Evolutionary conservation across 2,329 filamentous ascomycete genomes (phyloP).

Genomic region (Sclerotinia nivalis): DNA sequence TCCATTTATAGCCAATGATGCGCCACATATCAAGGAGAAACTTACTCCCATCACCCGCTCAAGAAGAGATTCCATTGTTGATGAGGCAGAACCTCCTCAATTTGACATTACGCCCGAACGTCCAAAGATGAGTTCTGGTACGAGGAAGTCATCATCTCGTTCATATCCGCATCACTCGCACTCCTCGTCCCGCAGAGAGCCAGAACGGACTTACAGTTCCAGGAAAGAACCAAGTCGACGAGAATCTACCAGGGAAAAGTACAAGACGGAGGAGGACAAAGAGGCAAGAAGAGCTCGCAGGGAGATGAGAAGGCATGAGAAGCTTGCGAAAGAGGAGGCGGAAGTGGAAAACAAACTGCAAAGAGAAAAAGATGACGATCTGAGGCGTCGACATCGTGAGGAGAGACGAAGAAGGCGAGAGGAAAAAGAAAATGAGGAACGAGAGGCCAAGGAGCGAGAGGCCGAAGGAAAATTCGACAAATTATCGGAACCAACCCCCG

Average conservation of each 20-base stretch:
- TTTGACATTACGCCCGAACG: constrained; percentile 15
- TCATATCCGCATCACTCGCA: constrained; percentile 22
- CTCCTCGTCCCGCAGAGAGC: constrained; percentile 16
- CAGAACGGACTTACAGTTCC: background rate
- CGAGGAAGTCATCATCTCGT: constrained; percentile 17
- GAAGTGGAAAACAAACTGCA: constrained; percentile 6
- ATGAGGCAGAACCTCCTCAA: constrained; percentile 11
- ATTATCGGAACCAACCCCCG: constrained; percentile 6
- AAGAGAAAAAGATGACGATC: constrained; percentile 19
- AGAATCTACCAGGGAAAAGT: constrained; percentile 27
- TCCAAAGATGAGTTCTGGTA: constrained; percentile 10
- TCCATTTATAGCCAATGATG: constrained; percentile 32
- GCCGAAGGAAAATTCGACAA: background rate
- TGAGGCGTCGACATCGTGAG: constrained; percentile 10
- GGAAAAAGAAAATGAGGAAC: constrained; percentile 9
- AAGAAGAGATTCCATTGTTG: constrained; percentile 8
- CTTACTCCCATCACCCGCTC: constrained; percentile 1
- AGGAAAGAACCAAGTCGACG: constrained; percentile 25
- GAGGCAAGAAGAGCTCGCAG: constrained; percentile 32
- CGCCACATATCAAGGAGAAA: constrained; percentile 35
- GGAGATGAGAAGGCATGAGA: constrained; percentile 32
- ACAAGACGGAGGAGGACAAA: constrained; percentile 33
- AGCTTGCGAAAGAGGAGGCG: constrained; percentile 16
- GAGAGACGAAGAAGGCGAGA: constrained; percentile 16
- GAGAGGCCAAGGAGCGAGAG: constrained; percentile 14